These are phyloP conservation scores for Chalaropsis ovoidea DNA, from an alignment of 2,329 filamentous ascomycete genomes.

Conservation along the genomic window DNA sequence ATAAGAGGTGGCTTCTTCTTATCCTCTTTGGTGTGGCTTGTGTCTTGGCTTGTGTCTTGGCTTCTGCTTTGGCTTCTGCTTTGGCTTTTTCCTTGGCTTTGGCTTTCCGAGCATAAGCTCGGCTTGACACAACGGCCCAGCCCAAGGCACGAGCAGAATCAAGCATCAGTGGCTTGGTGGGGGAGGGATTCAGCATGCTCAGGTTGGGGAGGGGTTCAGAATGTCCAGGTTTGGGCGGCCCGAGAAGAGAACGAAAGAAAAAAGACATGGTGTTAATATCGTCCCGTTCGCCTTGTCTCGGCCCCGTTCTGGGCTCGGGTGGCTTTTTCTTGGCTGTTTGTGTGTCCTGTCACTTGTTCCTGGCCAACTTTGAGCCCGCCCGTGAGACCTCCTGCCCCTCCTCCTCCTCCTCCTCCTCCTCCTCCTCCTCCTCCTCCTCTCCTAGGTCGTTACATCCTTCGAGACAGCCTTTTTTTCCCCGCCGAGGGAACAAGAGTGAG, in stretches of 20 bases:
- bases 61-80: neutral
- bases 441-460: neutral
- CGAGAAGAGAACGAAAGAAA: no score
- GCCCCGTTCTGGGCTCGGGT: neutral
- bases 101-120: no score
- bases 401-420: neutral
- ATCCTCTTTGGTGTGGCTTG: neutral
- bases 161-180: no score
- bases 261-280: neutral
- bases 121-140: neutral
- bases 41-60: neutral
- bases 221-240: no score
- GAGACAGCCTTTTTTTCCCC: no score
- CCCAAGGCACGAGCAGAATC: neutral
- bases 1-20: no score
- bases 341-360: slow-evolving; percentile 4
- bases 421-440: neutral
- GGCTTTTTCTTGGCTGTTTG: neutral
- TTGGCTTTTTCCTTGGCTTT: no score
- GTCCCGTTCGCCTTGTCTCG: neutral
- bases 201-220: no score
- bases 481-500: neutral
- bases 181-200: no score
- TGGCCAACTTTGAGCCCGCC: neutral
- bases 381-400: neutral